A percentile compares a stretch with the other conserved stretches of the same genome.
These are phyloP conservation scores for Jacaranda mimosifolia DNA, from an alignment of 257 asterid species.

Conservation along the genomic window DNA sequence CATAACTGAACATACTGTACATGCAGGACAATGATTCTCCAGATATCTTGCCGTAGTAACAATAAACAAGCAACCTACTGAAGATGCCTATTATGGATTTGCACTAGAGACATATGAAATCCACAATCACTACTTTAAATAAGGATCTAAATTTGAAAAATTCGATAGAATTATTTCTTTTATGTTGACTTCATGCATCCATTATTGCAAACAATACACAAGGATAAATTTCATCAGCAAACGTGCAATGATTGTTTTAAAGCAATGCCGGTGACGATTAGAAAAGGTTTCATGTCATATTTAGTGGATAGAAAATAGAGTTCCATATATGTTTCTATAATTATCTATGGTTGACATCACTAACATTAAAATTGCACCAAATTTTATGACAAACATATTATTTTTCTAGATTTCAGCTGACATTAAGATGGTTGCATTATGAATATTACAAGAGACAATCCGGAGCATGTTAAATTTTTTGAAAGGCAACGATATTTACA, in stretches of 20 bases:
- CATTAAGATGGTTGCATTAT: too few relatives aligned
- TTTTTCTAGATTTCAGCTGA: too few relatives aligned
- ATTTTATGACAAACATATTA: too few relatives aligned
- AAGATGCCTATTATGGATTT: background rate
- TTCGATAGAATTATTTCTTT: background rate
- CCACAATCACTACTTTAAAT: background rate
- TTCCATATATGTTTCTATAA: too few relatives aligned
- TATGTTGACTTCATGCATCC: background rate
- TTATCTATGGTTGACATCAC: too few relatives aligned
- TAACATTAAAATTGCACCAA: too few relatives aligned
- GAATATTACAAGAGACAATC: too few relatives aligned
- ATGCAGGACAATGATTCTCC: constrained; percentile 5
- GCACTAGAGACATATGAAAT: background rate
- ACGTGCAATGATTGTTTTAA: background rate
- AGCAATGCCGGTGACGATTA: background rate
- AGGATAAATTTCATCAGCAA: background rate
- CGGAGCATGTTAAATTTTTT: too few relatives aligned
- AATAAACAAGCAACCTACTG: background rate
- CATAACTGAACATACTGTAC: background rate
- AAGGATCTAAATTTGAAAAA: background rate
- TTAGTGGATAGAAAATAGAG: too few relatives aligned
- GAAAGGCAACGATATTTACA: background rate
- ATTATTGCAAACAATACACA: background rate
- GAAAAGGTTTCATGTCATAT: too few relatives aligned
- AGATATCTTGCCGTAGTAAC: background rate